Evolutionary conservation across 2,329 filamentous ascomycete genomes (phyloP).

Genomic region (Ascochyta clinopodiicola): DNA sequence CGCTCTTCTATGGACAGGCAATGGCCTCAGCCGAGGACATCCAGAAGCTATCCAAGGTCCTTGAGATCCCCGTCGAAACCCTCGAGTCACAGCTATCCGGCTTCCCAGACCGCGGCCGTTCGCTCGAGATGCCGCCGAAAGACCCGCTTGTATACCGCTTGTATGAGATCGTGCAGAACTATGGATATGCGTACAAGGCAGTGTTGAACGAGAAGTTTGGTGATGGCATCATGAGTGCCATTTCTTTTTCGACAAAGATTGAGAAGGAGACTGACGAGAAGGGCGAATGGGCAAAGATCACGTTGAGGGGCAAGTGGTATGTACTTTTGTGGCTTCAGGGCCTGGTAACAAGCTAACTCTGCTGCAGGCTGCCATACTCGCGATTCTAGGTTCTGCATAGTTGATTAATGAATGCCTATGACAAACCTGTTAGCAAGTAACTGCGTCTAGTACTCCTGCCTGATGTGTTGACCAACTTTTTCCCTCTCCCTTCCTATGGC

Average conservation of each 20-base stretch:
- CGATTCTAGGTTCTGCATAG: constrained; percentile 48
- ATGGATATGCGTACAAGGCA: constrained; percentile 95
- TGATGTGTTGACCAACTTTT: no score
- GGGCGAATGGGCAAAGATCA: constrained; percentile 87
- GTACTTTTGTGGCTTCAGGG: constrained; percentile 9
- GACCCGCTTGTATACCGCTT: constrained; percentile 89
- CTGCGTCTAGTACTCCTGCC: no score
- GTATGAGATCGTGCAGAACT: constrained; percentile 96
- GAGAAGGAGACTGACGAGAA: constrained; percentile 91
- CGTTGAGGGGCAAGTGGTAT: constrained; percentile 82
- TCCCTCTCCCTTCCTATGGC: no score
- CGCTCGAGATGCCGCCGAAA: constrained; percentile 81
- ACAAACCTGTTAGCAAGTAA: background rate
- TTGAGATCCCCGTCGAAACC: constrained; percentile 64
- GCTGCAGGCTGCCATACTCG: constrained; percentile 55
- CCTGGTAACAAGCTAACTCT: constrained; percentile 18
- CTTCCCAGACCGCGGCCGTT: constrained; percentile 80
- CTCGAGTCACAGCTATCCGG: constrained; percentile 70
- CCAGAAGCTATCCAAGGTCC: constrained; percentile 68
- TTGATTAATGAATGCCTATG: background rate
- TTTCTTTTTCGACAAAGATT: constrained; percentile 86
- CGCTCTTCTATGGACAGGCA: constrained; percentile 89
- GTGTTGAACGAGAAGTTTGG: constrained; percentile 88
- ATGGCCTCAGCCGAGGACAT: constrained; percentile 74
- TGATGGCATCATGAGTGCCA: constrained; percentile 93